Evolutionary conservation across 352 stramenopile genomes (phyloP).

Genomic region (Globisporangium uncinulatum): DNA sequence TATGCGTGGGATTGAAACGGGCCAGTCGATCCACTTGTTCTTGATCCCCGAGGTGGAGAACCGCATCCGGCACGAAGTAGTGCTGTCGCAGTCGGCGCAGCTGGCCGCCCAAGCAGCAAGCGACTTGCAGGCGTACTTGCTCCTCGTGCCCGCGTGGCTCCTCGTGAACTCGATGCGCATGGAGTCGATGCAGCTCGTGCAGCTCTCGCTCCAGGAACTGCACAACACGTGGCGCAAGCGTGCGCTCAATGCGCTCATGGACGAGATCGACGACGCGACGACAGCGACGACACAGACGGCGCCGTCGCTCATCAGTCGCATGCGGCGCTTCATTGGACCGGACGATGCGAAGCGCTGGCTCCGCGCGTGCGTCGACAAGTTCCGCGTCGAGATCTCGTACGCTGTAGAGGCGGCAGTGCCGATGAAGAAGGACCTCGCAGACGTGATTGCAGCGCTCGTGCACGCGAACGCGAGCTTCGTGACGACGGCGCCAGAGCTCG

Average conservation of each 20-base stretch:
- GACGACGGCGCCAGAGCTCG: constrained; percentile 36
- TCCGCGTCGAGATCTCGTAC: constrained; percentile 81
- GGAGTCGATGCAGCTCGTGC: constrained; percentile 99
- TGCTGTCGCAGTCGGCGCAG: constrained; percentile 29
- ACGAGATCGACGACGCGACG: constrained; percentile 41
- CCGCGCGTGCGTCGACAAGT: constrained; percentile 61
- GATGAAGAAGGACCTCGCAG: constrained; percentile 60
- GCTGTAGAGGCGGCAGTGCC: constrained; percentile 55
- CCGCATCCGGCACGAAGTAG: constrained; percentile 76
- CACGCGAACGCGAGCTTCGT: constrained; percentile 56
- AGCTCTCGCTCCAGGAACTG: constrained; percentile 96
- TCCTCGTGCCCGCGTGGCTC: constrained; percentile 93
- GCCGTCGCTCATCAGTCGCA: constrained; percentile 33
- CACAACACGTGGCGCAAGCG: constrained; percentile 98
- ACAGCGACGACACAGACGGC: constrained; percentile 2
- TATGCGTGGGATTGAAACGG: constrained; percentile 88
- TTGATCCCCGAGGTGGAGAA: constrained; percentile 92
- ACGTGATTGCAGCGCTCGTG: constrained; percentile 62
- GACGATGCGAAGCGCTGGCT: constrained; percentile 40
- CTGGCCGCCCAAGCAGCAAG: constrained; percentile 12
- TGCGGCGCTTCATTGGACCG: constrained; percentile 62
- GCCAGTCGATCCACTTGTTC: constrained; percentile 91
- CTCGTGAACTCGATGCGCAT: constrained; percentile 99
- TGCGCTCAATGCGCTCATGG: constrained; percentile 88
- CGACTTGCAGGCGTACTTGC: constrained; percentile 49